phyloP scores from a whole-genome alignment of 148 eudicot species.

The Nepenthes gracilis region DNA sequence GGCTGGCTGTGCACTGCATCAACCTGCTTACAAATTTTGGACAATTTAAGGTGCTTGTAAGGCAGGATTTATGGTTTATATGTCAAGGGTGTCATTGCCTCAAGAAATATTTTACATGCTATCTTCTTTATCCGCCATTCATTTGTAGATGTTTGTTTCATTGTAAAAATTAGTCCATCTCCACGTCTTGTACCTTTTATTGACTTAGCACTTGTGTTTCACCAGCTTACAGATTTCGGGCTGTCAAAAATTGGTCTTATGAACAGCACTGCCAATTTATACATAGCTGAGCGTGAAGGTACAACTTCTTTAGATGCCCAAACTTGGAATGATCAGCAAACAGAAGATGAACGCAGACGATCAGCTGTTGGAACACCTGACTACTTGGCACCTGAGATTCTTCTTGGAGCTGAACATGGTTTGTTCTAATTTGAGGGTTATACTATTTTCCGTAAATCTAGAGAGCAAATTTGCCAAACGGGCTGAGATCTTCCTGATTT shows the following conservation, averaged over 20 bases:
- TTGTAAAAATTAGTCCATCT: neutral
- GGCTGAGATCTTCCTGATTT: neutral
- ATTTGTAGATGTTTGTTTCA: neutral
- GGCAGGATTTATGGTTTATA: too few relatives aligned
- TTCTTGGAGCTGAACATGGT: slow-evolving; percentile 68
- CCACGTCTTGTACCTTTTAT: neutral
- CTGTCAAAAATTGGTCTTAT: slow-evolving; percentile 59
- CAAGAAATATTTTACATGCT: too few relatives aligned
- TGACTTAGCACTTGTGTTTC: slow-evolving; percentile 3
- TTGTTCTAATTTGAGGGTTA: neutral
- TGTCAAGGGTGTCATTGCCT: too few relatives aligned
- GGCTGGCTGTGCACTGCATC: too few relatives aligned
- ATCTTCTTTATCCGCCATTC: too few relatives aligned
- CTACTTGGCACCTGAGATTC: slow-evolving; percentile 71
- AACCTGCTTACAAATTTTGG: too few relatives aligned
- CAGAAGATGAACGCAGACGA: slow-evolving; percentile 16
- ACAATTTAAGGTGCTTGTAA: too few relatives aligned
- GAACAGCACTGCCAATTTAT: slow-evolving; percentile 43
- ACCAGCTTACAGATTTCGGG: slow-evolving; percentile 71
- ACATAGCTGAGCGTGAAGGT: slow-evolving; percentile 22
- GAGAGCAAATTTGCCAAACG: neutral
- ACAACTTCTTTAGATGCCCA: slow-evolving; percentile 14
- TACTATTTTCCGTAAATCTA: neutral
- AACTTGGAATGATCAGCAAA: slow-evolving; percentile 12
- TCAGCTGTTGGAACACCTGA: slow-evolving; percentile 73